phyloP scores from a whole-genome alignment of 1,284 basidiomycete species.

The Ceratobasidium sp. region DNA sequence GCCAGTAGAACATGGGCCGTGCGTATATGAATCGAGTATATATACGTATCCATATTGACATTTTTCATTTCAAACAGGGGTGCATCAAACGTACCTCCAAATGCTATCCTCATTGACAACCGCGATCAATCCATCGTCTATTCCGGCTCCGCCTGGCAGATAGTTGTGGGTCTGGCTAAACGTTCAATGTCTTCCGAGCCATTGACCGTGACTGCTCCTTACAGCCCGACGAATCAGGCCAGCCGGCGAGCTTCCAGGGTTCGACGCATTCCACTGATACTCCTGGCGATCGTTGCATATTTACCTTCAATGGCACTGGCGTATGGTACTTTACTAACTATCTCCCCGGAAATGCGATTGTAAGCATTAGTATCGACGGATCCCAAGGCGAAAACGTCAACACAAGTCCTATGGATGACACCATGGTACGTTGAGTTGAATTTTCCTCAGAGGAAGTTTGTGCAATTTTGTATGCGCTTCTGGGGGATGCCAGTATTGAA shows the following conservation, averaged over 20 bases:
- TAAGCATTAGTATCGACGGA: not conserved
- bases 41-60: no score
- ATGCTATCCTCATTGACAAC: not conserved
- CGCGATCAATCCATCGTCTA: not conserved
- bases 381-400: not conserved
- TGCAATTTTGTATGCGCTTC: no score
- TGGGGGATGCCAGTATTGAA: no score
- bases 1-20: not conserved
- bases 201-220: not conserved
- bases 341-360: not conserved
- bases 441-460: not conserved
- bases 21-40: no score
- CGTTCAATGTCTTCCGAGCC: not conserved
- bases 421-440: not conserved
- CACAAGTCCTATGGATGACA: not conserved
- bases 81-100: not conserved
- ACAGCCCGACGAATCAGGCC: not conserved
- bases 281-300: not conserved
- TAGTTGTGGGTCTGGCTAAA: not conserved
- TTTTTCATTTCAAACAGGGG: no score
- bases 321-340: conserved; percentile 18
- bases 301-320: not conserved
- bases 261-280: not conserved
- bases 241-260: not conserved
- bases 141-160: not conserved